These are phyloP conservation scores for Poa annua DNA, from an alignment of 176 grass and related monocot species.

Conservation along the genomic window DNA sequence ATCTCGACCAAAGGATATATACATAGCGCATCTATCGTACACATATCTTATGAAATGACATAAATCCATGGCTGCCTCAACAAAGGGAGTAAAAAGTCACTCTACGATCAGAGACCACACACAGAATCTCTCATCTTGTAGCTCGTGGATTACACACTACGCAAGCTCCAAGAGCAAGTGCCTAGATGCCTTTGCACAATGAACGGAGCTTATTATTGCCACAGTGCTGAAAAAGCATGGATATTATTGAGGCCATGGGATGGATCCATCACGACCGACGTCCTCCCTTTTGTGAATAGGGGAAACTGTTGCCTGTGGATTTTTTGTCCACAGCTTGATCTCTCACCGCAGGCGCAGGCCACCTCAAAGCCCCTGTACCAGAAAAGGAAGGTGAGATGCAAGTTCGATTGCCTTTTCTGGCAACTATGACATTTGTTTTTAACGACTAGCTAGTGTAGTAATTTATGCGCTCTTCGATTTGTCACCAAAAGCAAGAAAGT, in stretches of 20 bases:
- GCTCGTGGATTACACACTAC: constrained; percentile 22
- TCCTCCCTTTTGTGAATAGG: background rate
- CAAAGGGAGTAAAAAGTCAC: background rate
- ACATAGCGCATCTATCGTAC: background rate
- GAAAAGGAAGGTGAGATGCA: constrained; percentile 22
- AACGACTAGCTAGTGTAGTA: background rate
- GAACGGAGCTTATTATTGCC: background rate
- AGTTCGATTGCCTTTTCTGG: constrained; percentile 14
- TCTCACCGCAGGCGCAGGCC: background rate
- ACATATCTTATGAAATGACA: constrained; percentile 19
- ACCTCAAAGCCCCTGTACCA: constrained; percentile 1
- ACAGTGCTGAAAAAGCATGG: background rate
- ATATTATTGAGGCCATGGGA: background rate
- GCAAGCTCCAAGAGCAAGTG: too few species aligned
- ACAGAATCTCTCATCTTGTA: constrained; percentile 16
- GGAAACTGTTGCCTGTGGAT: background rate
- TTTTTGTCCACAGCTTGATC: constrained; percentile 11
- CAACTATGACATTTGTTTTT: background rate
- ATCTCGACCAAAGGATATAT: too few species aligned
- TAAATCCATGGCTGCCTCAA: constrained; percentile 25
- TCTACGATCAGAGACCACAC: constrained; percentile 15
- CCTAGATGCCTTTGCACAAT: background rate
- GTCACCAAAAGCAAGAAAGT: too few species aligned
- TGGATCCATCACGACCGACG: background rate
- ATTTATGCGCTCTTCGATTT: background rate